These are phyloP conservation scores for Naganishia kalamii DNA, from an alignment of 768 basidiomycete species.

Conservation along the genomic window DNA sequence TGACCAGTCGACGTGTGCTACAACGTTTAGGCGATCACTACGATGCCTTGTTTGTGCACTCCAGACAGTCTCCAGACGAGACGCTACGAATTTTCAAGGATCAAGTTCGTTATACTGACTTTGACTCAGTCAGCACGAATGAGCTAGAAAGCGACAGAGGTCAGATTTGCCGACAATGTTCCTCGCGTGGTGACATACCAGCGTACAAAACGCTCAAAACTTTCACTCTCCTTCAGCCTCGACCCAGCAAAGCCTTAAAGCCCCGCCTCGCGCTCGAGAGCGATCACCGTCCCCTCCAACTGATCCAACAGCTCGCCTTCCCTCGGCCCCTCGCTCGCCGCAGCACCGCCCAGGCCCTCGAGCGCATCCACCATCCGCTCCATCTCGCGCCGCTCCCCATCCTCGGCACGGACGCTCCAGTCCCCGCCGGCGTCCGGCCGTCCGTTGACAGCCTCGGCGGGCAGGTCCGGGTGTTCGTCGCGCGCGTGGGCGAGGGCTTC, in stretches of 20 bases:
- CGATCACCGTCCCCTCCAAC: not conserved
- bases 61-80: too few species aligned
- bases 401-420: not conserved
- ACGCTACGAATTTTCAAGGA: too few species aligned
- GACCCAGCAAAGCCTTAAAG: not conserved
- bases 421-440: not conserved
- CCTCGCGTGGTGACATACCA: too few species aligned
- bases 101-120: too few species aligned
- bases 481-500: conserved; percentile 25
- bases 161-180: too few species aligned
- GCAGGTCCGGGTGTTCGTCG: conserved; percentile 19
- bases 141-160: too few species aligned
- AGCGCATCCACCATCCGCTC: conserved; percentile 8
- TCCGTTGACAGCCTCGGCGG: not conserved
- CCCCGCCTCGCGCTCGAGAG: conserved; percentile 1
- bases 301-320: conserved; percentile 12
- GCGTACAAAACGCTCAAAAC: too few species aligned
- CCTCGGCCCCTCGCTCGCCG: not conserved
- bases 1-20: too few species aligned
- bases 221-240: not conserved
- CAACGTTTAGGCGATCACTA: too few species aligned
- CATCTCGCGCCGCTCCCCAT: conserved; percentile 13
- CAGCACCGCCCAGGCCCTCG: not conserved
- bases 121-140: too few species aligned
- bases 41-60: too few species aligned